Evolutionary conservation across 805 yeast species (phyloP).

Genomic region (Hanseniaspora lachancei): DNA sequence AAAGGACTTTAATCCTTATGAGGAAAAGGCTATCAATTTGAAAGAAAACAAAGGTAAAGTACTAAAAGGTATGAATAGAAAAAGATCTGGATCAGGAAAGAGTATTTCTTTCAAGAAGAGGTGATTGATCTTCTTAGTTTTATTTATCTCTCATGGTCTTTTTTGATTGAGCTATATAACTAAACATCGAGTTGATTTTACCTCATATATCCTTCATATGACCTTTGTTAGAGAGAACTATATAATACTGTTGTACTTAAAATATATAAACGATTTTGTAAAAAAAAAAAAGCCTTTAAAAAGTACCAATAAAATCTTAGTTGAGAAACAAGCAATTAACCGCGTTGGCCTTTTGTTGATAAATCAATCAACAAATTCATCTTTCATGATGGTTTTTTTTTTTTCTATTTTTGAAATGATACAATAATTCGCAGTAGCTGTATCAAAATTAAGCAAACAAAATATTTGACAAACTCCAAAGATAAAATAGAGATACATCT

Average conservation of each 20-base stretch:
- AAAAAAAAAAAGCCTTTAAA: background rate
- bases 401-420: background rate
- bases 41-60: constrained; percentile 21
- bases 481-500: too few relatives aligned
- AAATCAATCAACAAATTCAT: background rate
- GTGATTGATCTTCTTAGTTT: background rate
- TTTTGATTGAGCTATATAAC: too few relatives aligned
- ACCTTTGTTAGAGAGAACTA: too few relatives aligned
- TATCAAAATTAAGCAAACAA: background rate
- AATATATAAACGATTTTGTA: background rate
- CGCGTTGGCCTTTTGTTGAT: background rate
- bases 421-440: too few relatives aligned
- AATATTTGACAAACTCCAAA: too few relatives aligned
- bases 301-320: background rate
- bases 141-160: too few relatives aligned
- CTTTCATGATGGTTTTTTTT: background rate
- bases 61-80: background rate
- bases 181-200: too few relatives aligned
- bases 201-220: too few relatives aligned
- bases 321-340: background rate
- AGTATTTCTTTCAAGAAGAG: constrained; percentile 10
- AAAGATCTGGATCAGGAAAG: constrained; percentile 4
- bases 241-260: too few relatives aligned
- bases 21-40: constrained; percentile 28
- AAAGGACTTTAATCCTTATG: constrained; percentile 44